Percentiles rank a stretch among this genome's conserved stretches.
Evolutionary conservation across 441 rosid genomes (phyloP).

Genomic region (Gossypium schwendimanii): DNA sequence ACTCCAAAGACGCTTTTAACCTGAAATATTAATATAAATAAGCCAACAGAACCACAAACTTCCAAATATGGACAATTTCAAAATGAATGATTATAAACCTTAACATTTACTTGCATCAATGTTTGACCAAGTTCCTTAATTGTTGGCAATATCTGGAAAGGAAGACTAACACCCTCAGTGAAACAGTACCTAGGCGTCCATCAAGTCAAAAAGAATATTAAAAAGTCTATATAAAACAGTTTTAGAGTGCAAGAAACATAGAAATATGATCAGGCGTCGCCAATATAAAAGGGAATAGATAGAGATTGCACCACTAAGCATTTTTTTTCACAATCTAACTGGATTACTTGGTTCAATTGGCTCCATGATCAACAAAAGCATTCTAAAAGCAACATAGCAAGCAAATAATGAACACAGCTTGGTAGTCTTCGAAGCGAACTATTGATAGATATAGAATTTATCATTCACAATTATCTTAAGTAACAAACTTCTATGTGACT

Average conservation of each 20-base stretch:
- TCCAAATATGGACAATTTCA: neutral
- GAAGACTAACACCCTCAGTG: constrained; percentile 95
- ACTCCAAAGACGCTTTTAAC: constrained; percentile 98
- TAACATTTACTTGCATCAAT: constrained; percentile 89
- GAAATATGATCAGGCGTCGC: neutral
- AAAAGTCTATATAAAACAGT: neutral
- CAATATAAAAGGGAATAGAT: neutral
- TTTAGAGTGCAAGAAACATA: neutral
- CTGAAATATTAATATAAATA: constrained; percentile 33
- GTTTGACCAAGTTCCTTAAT: constrained; percentile 96
- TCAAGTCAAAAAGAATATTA: neutral
- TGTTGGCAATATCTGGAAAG: constrained; percentile 87
- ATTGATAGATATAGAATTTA: neutral
- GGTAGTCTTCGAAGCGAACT: neutral
- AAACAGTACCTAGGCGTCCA: constrained; percentile 62
- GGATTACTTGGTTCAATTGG: neutral
- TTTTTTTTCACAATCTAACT: neutral
- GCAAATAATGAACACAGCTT: neutral
- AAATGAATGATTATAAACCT: constrained; percentile 37
- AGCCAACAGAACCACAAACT: constrained; percentile 16
- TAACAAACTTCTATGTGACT: neutral
- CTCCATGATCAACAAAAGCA: neutral
- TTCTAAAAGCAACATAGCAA: neutral
- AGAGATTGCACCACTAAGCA: neutral
- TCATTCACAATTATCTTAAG: neutral